phyloP scores from a whole-genome alignment of 129 eudicot genomes.

The Daucus carota region DH1_v3.0 NC_030385.2:41600001-41600500 shows the following conservation, averaged over 20 bases:
- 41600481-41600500: not conserved
- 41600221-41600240: too few species aligned
- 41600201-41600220: not conserved
- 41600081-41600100: not conserved
- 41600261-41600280: not conserved
- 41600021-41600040: not conserved
- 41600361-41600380: too few species aligned
- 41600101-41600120: not conserved
- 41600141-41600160: not conserved
- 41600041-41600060: not conserved
- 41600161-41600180: not conserved
- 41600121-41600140: not conserved
- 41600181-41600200: not conserved
- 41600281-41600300: not conserved
- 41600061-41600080: not conserved
- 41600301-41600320: too few species aligned
- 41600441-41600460: too few species aligned
- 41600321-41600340: too few species aligned
- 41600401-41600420: too few species aligned
- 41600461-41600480: not conserved
- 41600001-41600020: slow-evolving; percentile 48
- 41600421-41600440: too few species aligned
- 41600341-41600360: too few species aligned
- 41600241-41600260: too few species aligned
- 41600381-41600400: too few species aligned